Evolutionary conservation across 108 stramenopile species (phyloP), one percentile per base, ranked within the genome.

Genomic region (Pseudonitzschia multistriata): DNA sequence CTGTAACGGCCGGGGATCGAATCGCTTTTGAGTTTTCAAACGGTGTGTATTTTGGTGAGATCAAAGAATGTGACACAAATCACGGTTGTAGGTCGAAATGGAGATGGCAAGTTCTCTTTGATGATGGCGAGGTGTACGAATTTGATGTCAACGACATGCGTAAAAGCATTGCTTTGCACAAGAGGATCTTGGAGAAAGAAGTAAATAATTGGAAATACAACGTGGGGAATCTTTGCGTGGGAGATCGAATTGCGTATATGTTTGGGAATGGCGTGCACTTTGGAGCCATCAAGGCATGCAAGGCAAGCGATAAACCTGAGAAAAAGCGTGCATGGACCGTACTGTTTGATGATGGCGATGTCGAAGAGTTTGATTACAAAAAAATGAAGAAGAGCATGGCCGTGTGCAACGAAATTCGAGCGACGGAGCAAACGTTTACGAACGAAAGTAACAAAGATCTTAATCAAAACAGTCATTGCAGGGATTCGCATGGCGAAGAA

Each of bases 21-120:
- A n/a, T 55, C 27, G 54, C 54, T 24, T 55, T 55, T 27, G 54
- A 55, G 29, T 55, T 55, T 55, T 21, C 24, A 30, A 55, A 55
- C 29, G 54, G 29, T 5, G 29, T 55, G 4, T 55, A 55, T 27
- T 55, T 55, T 55, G 54, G 54, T n/a, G 14, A 5, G 14, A 55
- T 55, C 13, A 14, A 55, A 27, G n/a, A 14, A n/a, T 27, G 54
- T n/a, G n/a, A 55, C 4, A 55, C 54, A n/a, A n/a, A 55, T 30
- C 27, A 55, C 54, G 13, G 13, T 13, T 14, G 27, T n/a, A n/a
- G 27, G 27, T 13, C 54, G 7, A 30, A 25, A 27, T 55, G 54
- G 54, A 55, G 29, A 13, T 55, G 54, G 54, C 14, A 55, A 30
- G 54, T 55, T 25, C 29, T 28, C 29, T 55, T 55, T 55, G 54